Percentiles rank a stretch among this genome's conserved stretches.
These are phyloP conservation scores for Aspergillus candidus DNA, from an alignment of 2,329 filamentous ascomycete genomes.

Conservation along the genomic window DNA sequence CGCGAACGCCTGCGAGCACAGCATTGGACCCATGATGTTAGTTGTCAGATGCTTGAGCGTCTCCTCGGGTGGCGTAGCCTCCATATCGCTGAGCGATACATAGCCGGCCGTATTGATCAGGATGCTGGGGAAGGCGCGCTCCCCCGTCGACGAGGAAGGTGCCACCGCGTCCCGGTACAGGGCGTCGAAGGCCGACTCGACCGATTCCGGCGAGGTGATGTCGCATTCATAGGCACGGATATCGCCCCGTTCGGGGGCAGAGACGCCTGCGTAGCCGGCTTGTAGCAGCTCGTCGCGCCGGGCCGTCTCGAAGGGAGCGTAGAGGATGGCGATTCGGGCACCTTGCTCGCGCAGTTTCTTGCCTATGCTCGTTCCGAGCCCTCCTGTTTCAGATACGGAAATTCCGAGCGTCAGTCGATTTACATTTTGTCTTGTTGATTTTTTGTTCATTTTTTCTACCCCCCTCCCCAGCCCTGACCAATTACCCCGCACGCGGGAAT, in stretches of 20 bases:
- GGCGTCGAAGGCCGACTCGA: constrained; percentile 38
- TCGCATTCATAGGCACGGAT: constrained; percentile 41
- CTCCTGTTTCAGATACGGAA: constrained; percentile 19
- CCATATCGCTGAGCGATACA: constrained; percentile 42
- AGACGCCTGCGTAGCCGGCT: constrained; percentile 26
- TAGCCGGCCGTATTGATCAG: constrained; percentile 42
- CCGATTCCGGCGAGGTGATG: constrained; percentile 43
- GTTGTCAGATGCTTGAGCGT: constrained; percentile 39
- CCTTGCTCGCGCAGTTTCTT: constrained; percentile 37
- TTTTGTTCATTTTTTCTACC: too few relatives aligned
- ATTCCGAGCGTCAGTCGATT: background rate
- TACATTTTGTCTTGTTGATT: constrained; percentile 2
- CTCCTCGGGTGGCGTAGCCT: constrained; percentile 39
- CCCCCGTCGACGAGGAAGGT: constrained; percentile 6
- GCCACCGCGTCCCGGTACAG: constrained; percentile 25
- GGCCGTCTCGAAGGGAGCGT: constrained; percentile 42
- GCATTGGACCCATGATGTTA: constrained; percentile 42
- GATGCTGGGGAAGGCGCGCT: constrained; percentile 33
- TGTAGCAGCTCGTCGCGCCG: constrained; percentile 34
- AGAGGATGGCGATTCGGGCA: constrained; percentile 41
- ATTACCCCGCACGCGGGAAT: background rate
- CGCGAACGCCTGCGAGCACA: constrained; percentile 44
- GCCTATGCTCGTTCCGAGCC: constrained; percentile 41
- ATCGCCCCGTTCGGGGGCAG: constrained; percentile 9
- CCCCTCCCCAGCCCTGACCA: background rate